These are phyloP conservation scores for Saccharomycopsis sp. DNA, from an alignment of 805 yeast species.

Conservation along the genomic window DNA sequence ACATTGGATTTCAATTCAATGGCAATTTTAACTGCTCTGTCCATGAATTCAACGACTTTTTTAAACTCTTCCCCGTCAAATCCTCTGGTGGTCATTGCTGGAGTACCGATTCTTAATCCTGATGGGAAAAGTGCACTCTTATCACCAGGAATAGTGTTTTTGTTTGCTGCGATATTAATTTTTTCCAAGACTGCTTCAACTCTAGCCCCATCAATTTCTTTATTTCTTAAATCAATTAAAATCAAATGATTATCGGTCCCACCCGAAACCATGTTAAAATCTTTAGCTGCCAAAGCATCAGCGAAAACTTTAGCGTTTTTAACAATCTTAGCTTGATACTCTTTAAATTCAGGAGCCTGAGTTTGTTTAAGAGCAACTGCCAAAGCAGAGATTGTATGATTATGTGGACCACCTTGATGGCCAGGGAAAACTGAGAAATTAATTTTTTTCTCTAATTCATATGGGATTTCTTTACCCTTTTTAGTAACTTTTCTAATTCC, in stretches of 20 bases:
- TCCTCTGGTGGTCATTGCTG: conserved; percentile 98
- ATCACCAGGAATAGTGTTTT: conserved; percentile 97
- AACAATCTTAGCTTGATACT: conserved; percentile 82
- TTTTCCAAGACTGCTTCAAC: conserved; percentile 92
- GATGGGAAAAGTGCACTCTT: conserved; percentile 94
- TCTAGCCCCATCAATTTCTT: conserved; percentile 94
- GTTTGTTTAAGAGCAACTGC: conserved; percentile 97
- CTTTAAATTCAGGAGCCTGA: conserved; percentile 79
- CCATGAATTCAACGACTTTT: conserved; percentile 74
- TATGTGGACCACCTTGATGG: conserved; percentile 99
- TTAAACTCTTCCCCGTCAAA: conserved; percentile 80
- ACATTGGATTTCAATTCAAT: conserved; percentile 47
- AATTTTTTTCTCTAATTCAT: conserved; percentile 90
- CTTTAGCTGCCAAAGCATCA: conserved; percentile 50
- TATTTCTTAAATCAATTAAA: conserved; percentile 78
- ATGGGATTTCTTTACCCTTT: conserved; percentile 86
- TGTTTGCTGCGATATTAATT: conserved; percentile 91
- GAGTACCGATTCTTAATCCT: conserved; percentile 96
- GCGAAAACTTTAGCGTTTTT: conserved; percentile 85
- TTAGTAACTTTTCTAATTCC: conserved; percentile 82
- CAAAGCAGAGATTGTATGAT: conserved; percentile 96
- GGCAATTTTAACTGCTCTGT: conserved; percentile 71
- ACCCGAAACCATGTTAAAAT: conserved; percentile 73
- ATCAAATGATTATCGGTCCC: conserved; percentile 99
- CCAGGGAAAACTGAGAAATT: conserved; percentile 99